Evolutionary conservation across 108 stramenopile genomes (phyloP), one percentile per base, ranked within the genome.

Genomic region (Craspedostauros australis): DNA sequence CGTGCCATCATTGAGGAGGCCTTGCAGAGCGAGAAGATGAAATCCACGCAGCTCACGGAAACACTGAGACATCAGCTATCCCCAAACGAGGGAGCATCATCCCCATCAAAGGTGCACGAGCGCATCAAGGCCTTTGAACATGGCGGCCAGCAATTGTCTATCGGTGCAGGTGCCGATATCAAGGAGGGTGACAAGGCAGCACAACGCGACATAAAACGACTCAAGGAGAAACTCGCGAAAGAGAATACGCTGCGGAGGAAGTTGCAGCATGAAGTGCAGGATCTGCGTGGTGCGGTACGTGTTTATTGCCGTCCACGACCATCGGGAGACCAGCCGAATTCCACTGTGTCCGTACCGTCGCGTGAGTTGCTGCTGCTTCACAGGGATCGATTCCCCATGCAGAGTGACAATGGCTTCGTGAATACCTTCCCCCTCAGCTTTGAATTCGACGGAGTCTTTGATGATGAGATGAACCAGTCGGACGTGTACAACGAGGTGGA

Each of bases 401-500:
- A 1, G 43, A 34, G 42, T n/a, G 60, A 61, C 2, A 45, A 54
- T 24, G 40, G 16, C 11, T 36, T 36, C 3, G 2, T 31, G 2
- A 37, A 14, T 7, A 28, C 50, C 39, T 50, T 48, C 9, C 83
- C 80, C 6, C 54, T 86, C 27, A 79, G 84, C 49, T 96, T 88
- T 67, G 68, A 85, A 57, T 96, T 89, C 51, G 93, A 98, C 64
- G 72, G 86, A 15, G 88, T 99, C 6, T 94, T 98, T 60, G 62
- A 64, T 20, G 70, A 84, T 0, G 54, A 64, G 33, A 39, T 75
- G 20, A 40, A 46, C 4, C 96, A 98, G 42, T 43, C 60, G 22
- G 87, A 93, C 43, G 72, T 99, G 0, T 99, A 95, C 45, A 73
- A 64, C 14, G 94, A 96, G 60, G 77, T 98, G 14, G 79, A 91